Conservation (phyloP, 129 eudicot genomes). For the Flaveria linearis region DNA sequence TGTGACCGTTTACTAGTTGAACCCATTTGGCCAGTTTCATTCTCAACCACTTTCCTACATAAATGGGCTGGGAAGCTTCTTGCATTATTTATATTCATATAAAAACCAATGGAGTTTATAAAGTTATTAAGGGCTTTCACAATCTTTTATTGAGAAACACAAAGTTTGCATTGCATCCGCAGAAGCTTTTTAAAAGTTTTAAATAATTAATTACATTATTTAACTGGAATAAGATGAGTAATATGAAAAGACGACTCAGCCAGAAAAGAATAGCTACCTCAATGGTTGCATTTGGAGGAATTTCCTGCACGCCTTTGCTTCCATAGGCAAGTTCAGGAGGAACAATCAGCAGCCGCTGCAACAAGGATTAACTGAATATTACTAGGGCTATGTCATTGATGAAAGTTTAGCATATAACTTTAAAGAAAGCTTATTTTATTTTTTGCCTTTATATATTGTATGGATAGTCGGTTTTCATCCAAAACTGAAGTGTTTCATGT, state of each 20-base stretch:
- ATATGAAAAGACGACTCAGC: background rate
- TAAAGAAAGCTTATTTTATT: background rate
- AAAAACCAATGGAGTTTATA: background rate
- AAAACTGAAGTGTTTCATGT: background rate
- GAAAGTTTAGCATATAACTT: background rate
- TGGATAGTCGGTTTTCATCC: too few species aligned
- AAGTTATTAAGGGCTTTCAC: background rate
- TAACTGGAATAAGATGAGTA: background rate
- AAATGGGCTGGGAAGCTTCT: background rate
- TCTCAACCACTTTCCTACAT: background rate
- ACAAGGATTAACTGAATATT: constrained; percentile 9
- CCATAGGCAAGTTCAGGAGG: constrained; percentile 97
- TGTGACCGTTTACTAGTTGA: background rate
- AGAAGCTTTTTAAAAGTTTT: background rate
- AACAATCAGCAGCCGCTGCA: constrained; percentile 88
- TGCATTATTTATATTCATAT: background rate
- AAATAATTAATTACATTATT: background rate
- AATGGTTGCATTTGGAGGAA: constrained; percentile 94
- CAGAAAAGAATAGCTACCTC: constrained; percentile 50
- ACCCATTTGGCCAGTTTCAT: background rate
- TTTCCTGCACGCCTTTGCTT: constrained; percentile 96
- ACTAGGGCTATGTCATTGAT: background rate
- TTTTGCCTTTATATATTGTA: too few species aligned
- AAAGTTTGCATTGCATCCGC: too few species aligned
- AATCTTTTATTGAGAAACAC: background rate